Base-by-base conservation (phyloP, 2,329 filamentous ascomycete species). In the Aspergillus thermomutatus region DNA sequence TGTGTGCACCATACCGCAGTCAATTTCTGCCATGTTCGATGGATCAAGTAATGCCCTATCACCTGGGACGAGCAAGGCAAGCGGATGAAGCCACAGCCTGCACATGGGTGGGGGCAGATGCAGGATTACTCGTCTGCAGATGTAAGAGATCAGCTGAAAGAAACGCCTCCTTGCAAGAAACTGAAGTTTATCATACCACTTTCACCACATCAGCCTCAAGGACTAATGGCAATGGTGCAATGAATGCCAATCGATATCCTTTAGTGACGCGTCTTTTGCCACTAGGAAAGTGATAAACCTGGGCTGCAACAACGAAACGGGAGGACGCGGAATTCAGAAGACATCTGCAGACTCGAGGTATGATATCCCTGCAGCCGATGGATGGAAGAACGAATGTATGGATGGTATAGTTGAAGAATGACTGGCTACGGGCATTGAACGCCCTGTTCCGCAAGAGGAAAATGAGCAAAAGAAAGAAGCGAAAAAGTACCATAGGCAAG, bases 81-180 rank as follows among this genome's bases (percentile, higher is more conserved):
- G 62, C 62, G 52, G 63, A 59, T 60, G 63, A 66, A 56, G 58
- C 61, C 64, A 62, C 67, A 68, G 69, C 69, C 69, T 72, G 72
- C 70, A 74, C 66, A 67, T 69, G 65, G 69, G 68, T 64, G 68
- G 67, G 67, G 68, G 54, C 65, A 63, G 59, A 73, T 74, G 72
- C 69, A 66, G 68, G 65, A 72, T 69, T 67, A 69, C 65, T 64
- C 62, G 56, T 72, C 69, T 75, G 73, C 72, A 75, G 71, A 65
- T 60, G 63, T 69, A 64, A 67, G 60, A 70, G 72, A 73, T 75
- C 73, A 75, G 72, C 72, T 75, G 73, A 75, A 75, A 61, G 60
- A 63, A 68, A 69, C 63, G 66, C 63, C 64, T 66, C 57, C 50
- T 56, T 53, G 59, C 56, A 55, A 43, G 53, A 60, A 49, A 53